Conservation (phyloP, 108 stramenopile genomes). For the Cyclotella choctawhatcheeana region DNA sequence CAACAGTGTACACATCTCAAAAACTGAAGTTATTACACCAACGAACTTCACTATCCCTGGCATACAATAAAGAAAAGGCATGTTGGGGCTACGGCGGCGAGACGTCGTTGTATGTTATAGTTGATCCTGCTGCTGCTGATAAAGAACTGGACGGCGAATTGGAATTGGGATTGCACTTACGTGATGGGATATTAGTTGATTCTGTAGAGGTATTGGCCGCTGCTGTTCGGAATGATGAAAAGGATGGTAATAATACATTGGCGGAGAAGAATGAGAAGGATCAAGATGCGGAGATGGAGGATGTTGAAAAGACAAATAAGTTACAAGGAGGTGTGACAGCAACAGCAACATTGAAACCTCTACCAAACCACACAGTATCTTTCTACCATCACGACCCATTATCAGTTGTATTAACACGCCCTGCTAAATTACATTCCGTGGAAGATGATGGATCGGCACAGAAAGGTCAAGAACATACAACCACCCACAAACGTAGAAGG, state of each 20-base stretch:
- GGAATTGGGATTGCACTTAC: slow-evolving; percentile 38
- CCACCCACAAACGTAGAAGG: slow-evolving; percentile 15
- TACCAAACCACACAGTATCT: slow-evolving; percentile 29
- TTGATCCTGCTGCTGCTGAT: neutral
- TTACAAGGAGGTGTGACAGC: neutral
- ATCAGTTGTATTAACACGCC: slow-evolving; percentile 32
- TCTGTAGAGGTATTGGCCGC: slow-evolving; percentile 38
- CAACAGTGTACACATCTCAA: slow-evolving; percentile 27
- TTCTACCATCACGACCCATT: slow-evolving; percentile 50
- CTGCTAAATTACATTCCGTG: slow-evolving; percentile 23
- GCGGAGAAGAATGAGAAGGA: neutral
- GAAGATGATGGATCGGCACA: slow-evolving; percentile 26
- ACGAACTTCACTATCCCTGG: slow-evolving; percentile 47
- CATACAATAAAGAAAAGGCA: slow-evolving; percentile 22
- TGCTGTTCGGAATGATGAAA: neutral
- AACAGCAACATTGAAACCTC: slow-evolving; percentile 18
- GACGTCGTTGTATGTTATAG: slow-evolving; percentile 45
- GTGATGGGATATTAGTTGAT: slow-evolving; percentile 49
- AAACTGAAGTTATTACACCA: slow-evolving; percentile 50
- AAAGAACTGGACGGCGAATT: neutral
- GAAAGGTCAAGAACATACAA: neutral
- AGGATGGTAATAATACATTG: neutral
- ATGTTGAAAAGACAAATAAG: neutral
- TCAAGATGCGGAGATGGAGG: neutral
- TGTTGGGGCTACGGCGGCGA: slow-evolving; percentile 53